Evolutionary conservation across 1,139 yeast genomes (phyloP).

Genomic region (Spathaspora jeffriesii): DNA sequence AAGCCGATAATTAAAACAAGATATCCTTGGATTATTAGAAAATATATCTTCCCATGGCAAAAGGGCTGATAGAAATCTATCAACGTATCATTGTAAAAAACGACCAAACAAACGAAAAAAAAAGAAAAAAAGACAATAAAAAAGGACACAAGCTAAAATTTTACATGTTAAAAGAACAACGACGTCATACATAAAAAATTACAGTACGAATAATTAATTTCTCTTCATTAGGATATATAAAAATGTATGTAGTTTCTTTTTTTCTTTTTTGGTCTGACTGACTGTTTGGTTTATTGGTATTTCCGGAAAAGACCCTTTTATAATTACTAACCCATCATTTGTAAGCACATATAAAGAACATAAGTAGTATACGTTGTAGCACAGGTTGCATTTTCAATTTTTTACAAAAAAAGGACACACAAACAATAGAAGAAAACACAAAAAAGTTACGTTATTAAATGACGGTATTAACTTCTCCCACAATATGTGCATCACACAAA

Average conservation of each 20-base stretch:
- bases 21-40: no score
- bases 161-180: background rate
- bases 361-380: no score
- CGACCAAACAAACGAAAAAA: background rate
- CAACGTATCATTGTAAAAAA: no score
- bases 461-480: constrained; percentile 4
- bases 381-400: no score
- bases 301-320: background rate
- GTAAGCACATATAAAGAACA: background rate
- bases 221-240: background rate
- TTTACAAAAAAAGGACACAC: background rate
- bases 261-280: background rate
- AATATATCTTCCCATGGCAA: no score
- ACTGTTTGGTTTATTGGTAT: background rate
- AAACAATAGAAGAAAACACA: background rate
- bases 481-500: constrained; percentile 3
- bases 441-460: background rate
- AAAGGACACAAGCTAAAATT: background rate
- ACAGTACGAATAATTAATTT: background rate
- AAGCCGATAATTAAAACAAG: no score
- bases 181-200: background rate
- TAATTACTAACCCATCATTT: background rate
- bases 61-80: no score
- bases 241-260: background rate
- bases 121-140: background rate